A percentile compares a stretch with the other conserved stretches of the same genome.
phyloP scores from a whole-genome alignment of 1,284 basidiomycete genomes.

The Acaromyces ingoldii region DNA sequence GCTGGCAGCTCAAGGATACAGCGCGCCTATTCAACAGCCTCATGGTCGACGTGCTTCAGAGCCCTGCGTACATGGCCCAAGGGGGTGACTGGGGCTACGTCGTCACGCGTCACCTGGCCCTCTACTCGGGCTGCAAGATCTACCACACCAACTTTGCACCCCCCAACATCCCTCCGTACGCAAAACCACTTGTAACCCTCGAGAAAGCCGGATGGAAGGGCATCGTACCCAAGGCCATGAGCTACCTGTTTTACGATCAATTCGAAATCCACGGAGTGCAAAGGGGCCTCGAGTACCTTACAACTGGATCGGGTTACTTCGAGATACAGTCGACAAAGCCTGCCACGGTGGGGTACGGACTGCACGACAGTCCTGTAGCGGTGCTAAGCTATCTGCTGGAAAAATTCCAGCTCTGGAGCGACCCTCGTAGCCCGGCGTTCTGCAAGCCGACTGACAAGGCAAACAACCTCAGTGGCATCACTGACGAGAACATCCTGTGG shows the following conservation, averaged over 20 bases:
- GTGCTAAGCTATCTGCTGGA: slow-evolving; percentile 17
- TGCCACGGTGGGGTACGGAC: slow-evolving; percentile 12
- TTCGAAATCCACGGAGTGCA: slow-evolving; percentile 15
- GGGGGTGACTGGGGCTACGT: slow-evolving; percentile 40
- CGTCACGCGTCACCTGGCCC: slow-evolving; percentile 25
- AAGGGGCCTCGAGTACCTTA: slow-evolving; percentile 15
- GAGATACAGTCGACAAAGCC: slow-evolving; percentile 14
- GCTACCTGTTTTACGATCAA: slow-evolving; percentile 15
- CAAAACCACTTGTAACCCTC: slow-evolving; percentile 13
- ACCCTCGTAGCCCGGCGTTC: slow-evolving; percentile 33
- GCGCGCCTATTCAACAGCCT: slow-evolving; percentile 30
- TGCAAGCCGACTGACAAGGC: slow-evolving; percentile 6
- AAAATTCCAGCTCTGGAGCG: slow-evolving; percentile 35
- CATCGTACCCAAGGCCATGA: neutral
- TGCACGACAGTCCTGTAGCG: slow-evolving; percentile 13
- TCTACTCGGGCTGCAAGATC: slow-evolving; percentile 25
- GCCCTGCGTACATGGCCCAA: slow-evolving; percentile 30
- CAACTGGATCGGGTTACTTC: slow-evolving; percentile 14
- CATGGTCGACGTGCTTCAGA: slow-evolving; percentile 32
- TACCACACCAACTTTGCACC: slow-evolving; percentile 32
- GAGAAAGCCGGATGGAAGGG: slow-evolving; percentile 13
- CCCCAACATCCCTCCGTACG: slow-evolving; percentile 20
- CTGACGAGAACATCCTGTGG: slow-evolving; percentile 26
- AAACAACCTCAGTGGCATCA: slow-evolving; percentile 13
- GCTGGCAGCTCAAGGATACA: slow-evolving; percentile 25